Conservation (phyloP, 345 rosid species). For the Eutrema japonicum region DNA sequence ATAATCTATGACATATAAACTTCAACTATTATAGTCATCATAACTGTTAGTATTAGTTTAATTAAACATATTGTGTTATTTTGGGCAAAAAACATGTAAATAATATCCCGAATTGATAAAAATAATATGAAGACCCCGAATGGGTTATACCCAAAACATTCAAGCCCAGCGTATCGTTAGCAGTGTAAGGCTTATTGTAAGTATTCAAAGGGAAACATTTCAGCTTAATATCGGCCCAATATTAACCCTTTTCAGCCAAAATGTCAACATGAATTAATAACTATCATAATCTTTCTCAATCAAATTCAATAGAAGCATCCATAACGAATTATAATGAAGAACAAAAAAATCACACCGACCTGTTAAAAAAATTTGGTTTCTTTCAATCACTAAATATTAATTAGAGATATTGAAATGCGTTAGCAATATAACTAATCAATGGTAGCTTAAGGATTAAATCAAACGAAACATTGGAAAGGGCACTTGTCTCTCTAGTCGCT, state of each 20-base stretch:
- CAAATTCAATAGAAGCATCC: neutral
- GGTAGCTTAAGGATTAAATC: constrained; percentile 21
- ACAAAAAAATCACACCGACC: neutral
- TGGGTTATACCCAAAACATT: neutral
- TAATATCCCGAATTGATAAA: neutral
- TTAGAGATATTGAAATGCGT: neutral
- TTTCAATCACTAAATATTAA: neutral
- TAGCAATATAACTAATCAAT: constrained; percentile 1
- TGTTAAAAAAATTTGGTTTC: neutral
- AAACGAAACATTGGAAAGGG: constrained; percentile 31
- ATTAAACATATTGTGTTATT: too few species aligned
- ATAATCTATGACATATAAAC: neutral
- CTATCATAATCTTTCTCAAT: neutral
- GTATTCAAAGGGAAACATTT: neutral
- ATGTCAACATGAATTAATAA: neutral
- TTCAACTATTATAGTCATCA: neutral
- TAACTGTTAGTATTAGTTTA: too few species aligned
- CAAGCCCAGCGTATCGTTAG: constrained; percentile 1
- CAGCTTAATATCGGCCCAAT: constrained; percentile 7
- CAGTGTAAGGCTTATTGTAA: neutral
- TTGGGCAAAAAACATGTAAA: neutral
- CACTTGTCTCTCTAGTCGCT: constrained; percentile 29
- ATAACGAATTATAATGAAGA: neutral
- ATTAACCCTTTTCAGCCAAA: neutral
- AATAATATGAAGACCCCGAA: neutral